A percentile compares a stretch with the other conserved stretches of the same genome.
These are phyloP conservation scores for Hymenoscyphus scutula DNA, from an alignment of 2,329 filamentous ascomycete genomes.

Conservation along the genomic window DNA sequence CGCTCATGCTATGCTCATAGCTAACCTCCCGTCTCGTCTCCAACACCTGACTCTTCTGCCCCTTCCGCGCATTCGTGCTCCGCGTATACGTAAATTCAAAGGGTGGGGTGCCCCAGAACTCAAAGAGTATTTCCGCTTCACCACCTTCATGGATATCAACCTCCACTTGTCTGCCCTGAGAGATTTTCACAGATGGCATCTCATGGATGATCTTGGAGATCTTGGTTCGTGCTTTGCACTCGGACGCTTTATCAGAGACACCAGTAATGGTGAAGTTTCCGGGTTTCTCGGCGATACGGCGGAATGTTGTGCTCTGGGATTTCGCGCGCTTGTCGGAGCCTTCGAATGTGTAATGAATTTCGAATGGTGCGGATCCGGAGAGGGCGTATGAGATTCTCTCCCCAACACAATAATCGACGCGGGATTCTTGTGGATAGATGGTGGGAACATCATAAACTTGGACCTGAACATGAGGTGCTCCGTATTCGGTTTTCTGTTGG, in stretches of 20 bases:
- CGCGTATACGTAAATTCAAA: conserved; percentile 98
- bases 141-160: conserved; percentile 97
- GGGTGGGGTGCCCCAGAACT: conserved; percentile 92
- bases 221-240: conserved; percentile 77
- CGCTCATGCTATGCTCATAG: conserved; percentile 74
- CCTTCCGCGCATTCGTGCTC: conserved; percentile 77
- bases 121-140: conserved; percentile 88
- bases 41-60: conserved; percentile 74
- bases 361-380: conserved; percentile 87
- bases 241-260: conserved; percentile 81
- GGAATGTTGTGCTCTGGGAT: conserved; percentile 78
- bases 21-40: conserved; percentile 89
- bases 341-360: conserved; percentile 88
- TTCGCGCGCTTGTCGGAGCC: conserved; percentile 75
- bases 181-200: conserved; percentile 87
- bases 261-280: conserved; percentile 86
- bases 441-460: conserved; percentile 90
- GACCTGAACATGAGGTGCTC: conserved; percentile 77
- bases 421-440: conserved; percentile 82
- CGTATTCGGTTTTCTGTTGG: conserved; percentile 70
- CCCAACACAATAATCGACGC: conserved; percentile 89
- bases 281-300: conserved; percentile 86
- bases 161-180: conserved; percentile 73
- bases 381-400: conserved; percentile 92
- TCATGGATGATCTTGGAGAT: conserved; percentile 84